phyloP scores from a whole-genome alignment of 768 basidiomycete genomes.

The Dentipellis fragilis region DNA sequence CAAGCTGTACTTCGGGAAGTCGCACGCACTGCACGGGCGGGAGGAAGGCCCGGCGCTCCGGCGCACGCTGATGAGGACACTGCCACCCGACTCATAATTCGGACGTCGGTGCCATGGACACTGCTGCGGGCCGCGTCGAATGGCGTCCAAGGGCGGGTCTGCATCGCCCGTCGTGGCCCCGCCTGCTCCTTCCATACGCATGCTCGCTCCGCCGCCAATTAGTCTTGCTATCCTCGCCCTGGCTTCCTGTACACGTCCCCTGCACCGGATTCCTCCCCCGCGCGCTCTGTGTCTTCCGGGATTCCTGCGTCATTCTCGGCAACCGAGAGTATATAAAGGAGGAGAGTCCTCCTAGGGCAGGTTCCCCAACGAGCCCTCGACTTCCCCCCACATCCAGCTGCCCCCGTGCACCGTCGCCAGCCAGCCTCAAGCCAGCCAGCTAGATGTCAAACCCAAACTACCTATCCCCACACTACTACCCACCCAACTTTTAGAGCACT shows the following conservation, averaged over 20 bases:
- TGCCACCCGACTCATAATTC: neutral
- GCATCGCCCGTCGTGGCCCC: neutral
- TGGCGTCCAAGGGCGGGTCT: neutral
- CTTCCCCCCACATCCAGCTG: neutral
- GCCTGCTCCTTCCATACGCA: neutral
- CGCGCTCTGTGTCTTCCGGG: too few relatives aligned
- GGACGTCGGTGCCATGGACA: neutral
- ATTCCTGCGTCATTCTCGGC: neutral
- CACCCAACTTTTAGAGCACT: conserved; percentile 1
- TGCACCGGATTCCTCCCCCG: too few relatives aligned
- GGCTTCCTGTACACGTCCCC: too few relatives aligned
- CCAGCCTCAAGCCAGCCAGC: neutral
- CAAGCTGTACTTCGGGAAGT: too few relatives aligned
- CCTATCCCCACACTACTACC: neutral
- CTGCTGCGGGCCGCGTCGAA: neutral
- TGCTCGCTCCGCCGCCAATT: too few relatives aligned
- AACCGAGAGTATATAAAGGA: neutral
- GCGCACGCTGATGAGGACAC: neutral
- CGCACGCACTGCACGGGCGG: neutral
- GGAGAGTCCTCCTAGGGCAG: neutral
- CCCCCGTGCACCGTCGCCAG: neutral
- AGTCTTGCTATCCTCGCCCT: too few relatives aligned
- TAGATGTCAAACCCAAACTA: neutral
- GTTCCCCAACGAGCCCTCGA: neutral
- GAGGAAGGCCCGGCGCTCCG: neutral